Conservation (phyloP, 2,329 filamentous ascomycete genomes). For the Ceratocystis variospora region DNA sequence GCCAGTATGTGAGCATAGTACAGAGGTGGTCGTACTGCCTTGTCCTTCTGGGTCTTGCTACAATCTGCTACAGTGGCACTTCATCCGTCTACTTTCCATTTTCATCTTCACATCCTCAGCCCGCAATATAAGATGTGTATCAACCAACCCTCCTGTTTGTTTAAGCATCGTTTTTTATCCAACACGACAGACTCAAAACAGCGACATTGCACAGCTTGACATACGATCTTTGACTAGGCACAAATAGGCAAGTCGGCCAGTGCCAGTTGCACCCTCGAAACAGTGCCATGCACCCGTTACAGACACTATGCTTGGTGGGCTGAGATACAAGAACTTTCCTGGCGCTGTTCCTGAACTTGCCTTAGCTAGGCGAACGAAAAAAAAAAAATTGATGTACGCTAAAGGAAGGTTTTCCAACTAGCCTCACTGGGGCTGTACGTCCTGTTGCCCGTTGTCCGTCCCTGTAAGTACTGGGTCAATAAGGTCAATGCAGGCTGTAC, state of each 20-base stretch:
- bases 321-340: not conserved
- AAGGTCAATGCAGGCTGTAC: not conserved
- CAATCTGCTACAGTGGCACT: not conserved
- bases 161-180: not conserved
- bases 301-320: not conserved
- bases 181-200: not conserved
- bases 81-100: not conserved
- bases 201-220: not conserved
- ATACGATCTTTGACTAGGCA: not conserved
- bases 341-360: not conserved
- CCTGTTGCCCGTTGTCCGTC: not conserved
- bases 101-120: not conserved
- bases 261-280: not conserved
- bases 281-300: not conserved
- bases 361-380: not conserved
- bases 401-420: not conserved
- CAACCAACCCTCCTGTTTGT: too few relatives aligned
- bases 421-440: too few relatives aligned
- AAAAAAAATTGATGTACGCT: not conserved
- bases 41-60: not conserved
- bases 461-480: not conserved
- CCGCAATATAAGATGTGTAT: too few relatives aligned
- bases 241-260: not conserved
- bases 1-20: not conserved
- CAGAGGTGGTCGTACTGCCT: not conserved